Evolutionary conservation across 1,139 yeast species (phyloP), one percentile per base, ranked within the genome.

Genomic region (Kazachstania sp.): DNA sequence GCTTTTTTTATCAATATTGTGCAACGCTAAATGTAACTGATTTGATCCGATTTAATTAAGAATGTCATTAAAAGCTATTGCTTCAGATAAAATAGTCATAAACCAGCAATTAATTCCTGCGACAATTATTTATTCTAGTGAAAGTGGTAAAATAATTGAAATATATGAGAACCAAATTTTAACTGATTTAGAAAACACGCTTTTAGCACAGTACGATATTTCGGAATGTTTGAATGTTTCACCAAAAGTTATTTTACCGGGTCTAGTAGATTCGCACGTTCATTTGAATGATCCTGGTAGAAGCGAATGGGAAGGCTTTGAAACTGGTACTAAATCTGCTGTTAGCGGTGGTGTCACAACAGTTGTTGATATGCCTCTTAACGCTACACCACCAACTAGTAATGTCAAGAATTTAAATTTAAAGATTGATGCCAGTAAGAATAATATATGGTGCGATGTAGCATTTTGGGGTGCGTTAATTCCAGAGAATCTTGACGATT

Each of bases 381-480:
- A 90, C 64, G 95, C 97, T 2, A 83, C 88, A 47, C 97, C 97
- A 1, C 97, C 97, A 28, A 90, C 97, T 1, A 88, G 97, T 1
- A 86, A 85, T 2, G 73, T 88, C 2, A 79, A 75, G 51, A 86
- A 88, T 66, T 78, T 90, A 61, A 74, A 83, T 49, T 69, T 75
- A 51, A 90, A 90, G 63, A 71, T 86, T 50, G 71, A 74, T 16
- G 96, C 97, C 1, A 94, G 96, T 1, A 68, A 71, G 52, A 83
- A 79, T 45, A 85, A 88, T 64, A 77, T 90, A 50, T 88, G 95
- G 95, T 94, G 86, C 35, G 96, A 90, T 61, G 88, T 86, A 12
- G 97, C 88, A 0, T 88, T 90, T 65, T 90, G 97, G 97, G 97
- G 97, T 46, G 97, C 97, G 0, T 70, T 88, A 53, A 77, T 90